These are phyloP conservation scores for Exserohilum rostratum DNA, from an alignment of 2,329 filamentous ascomycete species.

Conservation along the genomic window DNA sequence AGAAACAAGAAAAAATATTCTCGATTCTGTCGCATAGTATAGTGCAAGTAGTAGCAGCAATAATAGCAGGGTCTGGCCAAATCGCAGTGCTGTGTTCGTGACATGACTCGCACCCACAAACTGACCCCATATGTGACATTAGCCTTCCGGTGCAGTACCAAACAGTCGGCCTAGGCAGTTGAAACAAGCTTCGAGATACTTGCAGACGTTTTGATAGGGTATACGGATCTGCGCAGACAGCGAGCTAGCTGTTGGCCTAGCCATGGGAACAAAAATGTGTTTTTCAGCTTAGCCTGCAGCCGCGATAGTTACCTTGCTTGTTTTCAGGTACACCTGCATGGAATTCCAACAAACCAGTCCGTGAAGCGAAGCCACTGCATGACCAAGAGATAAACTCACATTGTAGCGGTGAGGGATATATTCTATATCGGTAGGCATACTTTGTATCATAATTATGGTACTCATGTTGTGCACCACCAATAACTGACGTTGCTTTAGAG, in stretches of 20 bases:
- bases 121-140: no score
- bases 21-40: neutral
- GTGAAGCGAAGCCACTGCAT: slow-evolving; percentile 3
- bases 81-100: no score
- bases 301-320: neutral
- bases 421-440: neutral
- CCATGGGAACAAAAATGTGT: no score
- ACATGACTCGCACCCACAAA: no score
- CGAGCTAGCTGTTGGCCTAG: neutral
- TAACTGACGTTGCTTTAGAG: slow-evolving; percentile 27
- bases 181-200: slow-evolving; percentile 1
- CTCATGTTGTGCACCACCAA: slow-evolving; percentile 5
- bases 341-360: slow-evolving; percentile 2
- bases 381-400: slow-evolving; percentile 9
- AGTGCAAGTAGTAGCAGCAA: neutral
- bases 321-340: slow-evolving; percentile 10
- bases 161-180: neutral
- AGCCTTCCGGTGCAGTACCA: no score
- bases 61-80: neutral
- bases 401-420: slow-evolving; percentile 9
- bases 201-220: neutral
- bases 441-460: slow-evolving; percentile 2
- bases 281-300: no score
- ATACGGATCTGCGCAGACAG: neutral
- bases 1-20: neutral